Percentiles rank a stretch among this genome's conserved stretches.
Conservation (phyloP, 2,329 filamentous ascomycete species). For the Trichophyton benhamiae region DNA sequence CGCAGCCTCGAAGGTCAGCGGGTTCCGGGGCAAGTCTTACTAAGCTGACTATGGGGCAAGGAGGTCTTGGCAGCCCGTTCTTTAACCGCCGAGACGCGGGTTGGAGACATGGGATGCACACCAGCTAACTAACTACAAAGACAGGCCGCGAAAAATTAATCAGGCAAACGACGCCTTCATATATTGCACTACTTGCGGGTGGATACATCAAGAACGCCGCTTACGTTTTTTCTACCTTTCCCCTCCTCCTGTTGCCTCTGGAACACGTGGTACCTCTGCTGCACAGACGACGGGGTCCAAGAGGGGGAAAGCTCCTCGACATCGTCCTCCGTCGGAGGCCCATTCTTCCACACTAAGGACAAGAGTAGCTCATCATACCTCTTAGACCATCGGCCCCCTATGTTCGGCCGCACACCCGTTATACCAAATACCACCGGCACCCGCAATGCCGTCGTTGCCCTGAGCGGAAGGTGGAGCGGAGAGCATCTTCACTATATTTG, state of each 20-base stretch:
- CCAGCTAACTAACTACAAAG: too few relatives aligned
- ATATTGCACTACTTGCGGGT: not conserved
- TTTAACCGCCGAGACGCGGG: too few relatives aligned
- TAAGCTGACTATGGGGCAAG: too few relatives aligned
- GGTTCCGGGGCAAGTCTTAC: too few relatives aligned
- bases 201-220: not conserved
- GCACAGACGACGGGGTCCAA: not conserved
- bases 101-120: too few relatives aligned
- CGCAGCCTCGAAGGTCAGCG: too few relatives aligned
- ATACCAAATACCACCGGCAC: not conserved
- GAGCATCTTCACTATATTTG: not conserved
- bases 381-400: not conserved
- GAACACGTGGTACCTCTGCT: not conserved
- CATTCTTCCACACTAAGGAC: not conserved
- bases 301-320: not conserved
- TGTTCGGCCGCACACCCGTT: not conserved
- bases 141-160: too few relatives aligned
- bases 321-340: not conserved
- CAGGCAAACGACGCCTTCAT: too few relatives aligned
- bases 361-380: not conserved
- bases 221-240: not conserved
- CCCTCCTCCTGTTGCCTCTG: not conserved
- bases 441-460: not conserved
- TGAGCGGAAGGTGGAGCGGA: not conserved
- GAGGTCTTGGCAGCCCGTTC: too few relatives aligned